Evolutionary conservation across 768 basidiomycete genomes (phyloP), one percentile per base, ranked within the genome.

Genomic region (Paxillus involutus): DNA sequence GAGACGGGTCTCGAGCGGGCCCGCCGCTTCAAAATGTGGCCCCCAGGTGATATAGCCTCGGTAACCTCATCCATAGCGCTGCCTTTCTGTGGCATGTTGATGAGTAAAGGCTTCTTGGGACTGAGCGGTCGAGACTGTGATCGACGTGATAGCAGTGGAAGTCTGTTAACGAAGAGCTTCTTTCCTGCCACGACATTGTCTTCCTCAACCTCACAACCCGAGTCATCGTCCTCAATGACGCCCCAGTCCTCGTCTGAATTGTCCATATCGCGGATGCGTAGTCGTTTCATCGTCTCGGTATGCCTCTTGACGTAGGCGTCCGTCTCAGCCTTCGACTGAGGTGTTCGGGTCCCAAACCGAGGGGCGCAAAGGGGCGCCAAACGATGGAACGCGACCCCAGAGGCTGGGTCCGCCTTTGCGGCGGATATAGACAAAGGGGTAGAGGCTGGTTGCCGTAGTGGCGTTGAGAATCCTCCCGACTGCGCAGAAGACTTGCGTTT

Each of bases 1-100:
- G 89, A 90, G 13, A 89, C 75, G 2, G 88, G 89, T 48, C 88
- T 77, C 26, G 86, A 83, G 11, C 86, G 82, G 1, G 88, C 89
- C 11, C 89, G 82, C 52, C 88, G 78, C 69, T 91, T 91, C 37
- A 77, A 80, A 52, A 91, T 74, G 68, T 89, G 89, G 0, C 88
- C 89, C 12, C 86, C 87, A 3, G 89, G 89, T 0, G 88, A 91
- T 53, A 90, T 76, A 1, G 82, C 83, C 57, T 85, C 86, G 3
- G 76, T 83, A 30, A 86, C 82, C 63, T 88, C 85, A 56, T 82
- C 80, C 46, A 73, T 72, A 21, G 70, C 63, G 48, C 73, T 82
- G 1, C 72, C 76, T 55, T 77, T 78, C 42, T 70, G 70, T 16
- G 70, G 69, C 14, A 70, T 56, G 13, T 60, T 67, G 30, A 63